These are phyloP conservation scores for Camellia lanceoleosa DNA, from an alignment of 148 eudicot species.

Conservation along the genomic window DNA sequence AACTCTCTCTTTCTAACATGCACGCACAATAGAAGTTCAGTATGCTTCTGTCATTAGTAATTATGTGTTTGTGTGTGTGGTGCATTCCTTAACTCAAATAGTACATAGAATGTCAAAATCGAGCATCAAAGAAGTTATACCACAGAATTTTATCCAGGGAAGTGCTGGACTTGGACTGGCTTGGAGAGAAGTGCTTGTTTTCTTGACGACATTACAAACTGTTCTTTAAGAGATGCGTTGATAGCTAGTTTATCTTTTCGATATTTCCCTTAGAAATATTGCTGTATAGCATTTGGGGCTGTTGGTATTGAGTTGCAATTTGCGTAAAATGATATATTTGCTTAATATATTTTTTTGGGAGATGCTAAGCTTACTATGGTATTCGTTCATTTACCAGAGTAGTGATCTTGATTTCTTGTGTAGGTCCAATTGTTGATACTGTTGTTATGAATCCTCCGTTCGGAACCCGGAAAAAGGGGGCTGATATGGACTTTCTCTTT, in stretches of 20 bases:
- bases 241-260: not conserved
- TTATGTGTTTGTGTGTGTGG: not conserved
- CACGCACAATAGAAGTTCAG: not conserved
- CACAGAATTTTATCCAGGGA: too few species aligned
- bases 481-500: constrained; percentile 89
- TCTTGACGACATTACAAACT: too few species aligned
- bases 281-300: not conserved
- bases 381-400: constrained; percentile 13
- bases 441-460: constrained; percentile 99
- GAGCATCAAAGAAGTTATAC: not conserved
- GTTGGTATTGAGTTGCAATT: not conserved
- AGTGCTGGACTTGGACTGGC: too few species aligned
- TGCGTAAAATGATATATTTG: too few species aligned
- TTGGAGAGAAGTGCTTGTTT: too few species aligned
- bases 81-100: not conserved
- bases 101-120: not conserved
- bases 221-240: too few species aligned
- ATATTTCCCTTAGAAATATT: too few species aligned
- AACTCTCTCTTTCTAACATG: too few species aligned
- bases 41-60: not conserved
- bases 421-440: constrained; percentile 71
- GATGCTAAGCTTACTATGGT: not conserved
- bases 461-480: constrained; percentile 93
- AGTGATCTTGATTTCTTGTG: constrained; percentile 13
- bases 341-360: too few species aligned